phyloP scores from a whole-genome alignment of 2,329 filamentous ascomycete species.

The Phialophora tarda region DNA sequence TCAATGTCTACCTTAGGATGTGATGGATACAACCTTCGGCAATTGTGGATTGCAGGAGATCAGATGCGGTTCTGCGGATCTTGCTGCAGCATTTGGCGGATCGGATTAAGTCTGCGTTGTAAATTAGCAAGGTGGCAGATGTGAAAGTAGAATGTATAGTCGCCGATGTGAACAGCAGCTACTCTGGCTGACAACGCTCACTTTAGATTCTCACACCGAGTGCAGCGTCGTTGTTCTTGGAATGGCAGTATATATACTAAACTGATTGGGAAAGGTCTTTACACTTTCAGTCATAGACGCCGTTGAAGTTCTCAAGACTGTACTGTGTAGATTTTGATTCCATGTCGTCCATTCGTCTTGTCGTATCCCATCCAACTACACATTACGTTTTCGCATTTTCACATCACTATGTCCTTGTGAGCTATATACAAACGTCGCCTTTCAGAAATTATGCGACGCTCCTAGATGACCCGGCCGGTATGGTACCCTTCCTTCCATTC shows the following conservation, averaged over 20 bases:
- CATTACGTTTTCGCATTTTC: constrained; percentile 6
- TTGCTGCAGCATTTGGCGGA: not conserved
- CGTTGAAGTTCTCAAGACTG: not conserved
- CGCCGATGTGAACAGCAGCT: not conserved
- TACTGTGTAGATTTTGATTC: not conserved
- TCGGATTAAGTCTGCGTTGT: not conserved
- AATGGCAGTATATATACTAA: not conserved
- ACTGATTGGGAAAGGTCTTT: not conserved
- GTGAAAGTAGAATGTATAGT: not conserved
- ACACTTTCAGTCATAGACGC: not conserved
- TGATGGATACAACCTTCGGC: no score
- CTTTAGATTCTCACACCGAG: not conserved
- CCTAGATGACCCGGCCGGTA: constrained; percentile 30
- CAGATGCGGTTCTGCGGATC: not conserved
- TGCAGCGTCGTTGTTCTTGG: not conserved
- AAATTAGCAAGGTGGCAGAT: not conserved
- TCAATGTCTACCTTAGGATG: no score
- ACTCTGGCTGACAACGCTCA: not conserved
- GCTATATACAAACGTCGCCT: constrained; percentile 2
- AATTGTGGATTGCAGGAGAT: not conserved
- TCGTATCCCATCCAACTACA: not conserved
- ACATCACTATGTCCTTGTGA: not conserved
- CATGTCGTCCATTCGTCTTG: constrained; percentile 3
- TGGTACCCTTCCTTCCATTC: constrained; percentile 28
- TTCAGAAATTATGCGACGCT: constrained; percentile 34